phyloP scores from a whole-genome alignment of 208 protist species.

The Blechomonas ayalai region DNA sequence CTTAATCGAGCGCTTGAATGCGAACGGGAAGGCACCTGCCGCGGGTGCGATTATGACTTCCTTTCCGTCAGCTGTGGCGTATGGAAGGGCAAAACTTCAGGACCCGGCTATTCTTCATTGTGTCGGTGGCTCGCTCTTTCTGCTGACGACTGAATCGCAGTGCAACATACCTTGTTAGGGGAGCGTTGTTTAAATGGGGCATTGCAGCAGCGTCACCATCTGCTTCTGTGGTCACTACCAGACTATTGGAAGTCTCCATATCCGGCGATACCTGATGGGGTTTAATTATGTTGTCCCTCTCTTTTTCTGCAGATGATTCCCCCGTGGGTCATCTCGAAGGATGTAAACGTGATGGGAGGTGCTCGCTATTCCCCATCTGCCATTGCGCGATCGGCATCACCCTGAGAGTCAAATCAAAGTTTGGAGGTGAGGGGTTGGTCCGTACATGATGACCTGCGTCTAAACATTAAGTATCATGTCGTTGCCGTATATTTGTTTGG shows the following conservation, averaged over 20 bases:
- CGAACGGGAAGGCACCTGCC: too few species aligned
- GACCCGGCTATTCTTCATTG: constrained; percentile 22
- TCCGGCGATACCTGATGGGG: not conserved
- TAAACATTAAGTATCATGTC: too few species aligned
- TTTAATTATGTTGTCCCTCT: not conserved
- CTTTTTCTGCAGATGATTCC: not conserved
- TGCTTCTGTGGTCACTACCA: not conserved
- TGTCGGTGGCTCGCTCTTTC: constrained; percentile 18
- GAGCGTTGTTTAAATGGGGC: not conserved
- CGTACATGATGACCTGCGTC: too few species aligned
- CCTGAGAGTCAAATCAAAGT: too few species aligned
- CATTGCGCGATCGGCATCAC: too few species aligned
- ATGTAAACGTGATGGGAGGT: too few species aligned
- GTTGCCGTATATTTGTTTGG: too few species aligned
- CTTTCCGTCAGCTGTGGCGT: too few species aligned
- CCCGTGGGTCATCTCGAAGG: not conserved
- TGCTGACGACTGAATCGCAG: constrained; percentile 15
- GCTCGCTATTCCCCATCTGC: too few species aligned
- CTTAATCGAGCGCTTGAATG: too few species aligned
- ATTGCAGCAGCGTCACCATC: not conserved
- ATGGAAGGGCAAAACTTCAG: constrained; percentile 13
- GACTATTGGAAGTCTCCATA: not conserved
- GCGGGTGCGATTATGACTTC: too few species aligned
- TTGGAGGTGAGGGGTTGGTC: too few species aligned
- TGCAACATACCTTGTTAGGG: constrained; percentile 10